phyloP scores from a whole-genome alignment of 495 filamentous ascomycete species.

The Stereocaulon alpinum region DNA sequence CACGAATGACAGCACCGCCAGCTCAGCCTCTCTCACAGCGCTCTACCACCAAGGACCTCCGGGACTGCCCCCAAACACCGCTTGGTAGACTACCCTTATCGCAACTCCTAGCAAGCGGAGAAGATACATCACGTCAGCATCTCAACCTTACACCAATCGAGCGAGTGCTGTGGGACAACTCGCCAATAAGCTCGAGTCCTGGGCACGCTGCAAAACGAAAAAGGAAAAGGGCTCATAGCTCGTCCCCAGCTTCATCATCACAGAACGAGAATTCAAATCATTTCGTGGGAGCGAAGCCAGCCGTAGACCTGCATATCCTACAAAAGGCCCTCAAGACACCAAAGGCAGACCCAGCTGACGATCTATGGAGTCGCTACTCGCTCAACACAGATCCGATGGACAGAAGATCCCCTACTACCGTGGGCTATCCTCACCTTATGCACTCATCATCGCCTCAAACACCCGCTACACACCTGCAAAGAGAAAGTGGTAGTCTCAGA shows the following conservation, averaged over 20 bases:
- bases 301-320: constrained; percentile 41
- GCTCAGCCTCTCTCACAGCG: constrained; percentile 24
- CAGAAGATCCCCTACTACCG: constrained; percentile 27
- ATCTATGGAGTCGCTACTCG: constrained; percentile 73
- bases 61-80: constrained; percentile 60
- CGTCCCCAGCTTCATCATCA: constrained; percentile 69
- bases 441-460: constrained; percentile 60
- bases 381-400: constrained; percentile 24
- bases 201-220: constrained; percentile 34
- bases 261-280: constrained; percentile 37
- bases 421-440: constrained; percentile 49
- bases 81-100: constrained; percentile 62
- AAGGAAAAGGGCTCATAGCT: constrained; percentile 68
- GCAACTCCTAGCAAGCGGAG: constrained; percentile 67
- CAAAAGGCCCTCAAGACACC: constrained; percentile 58
- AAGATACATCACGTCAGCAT: constrained; percentile 40
- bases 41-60: constrained; percentile 29
- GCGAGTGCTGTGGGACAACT: constrained; percentile 60
- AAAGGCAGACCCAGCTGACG: constrained; percentile 68
- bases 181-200: constrained; percentile 38
- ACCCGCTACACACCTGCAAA: constrained; percentile 31
- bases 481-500: constrained; percentile 45
- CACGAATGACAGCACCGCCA: constrained; percentile 23
- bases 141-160: constrained; percentile 55
- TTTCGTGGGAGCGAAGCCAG: constrained; percentile 32